Conservation (phyloP, 805 yeast species). For the Spathaspora arborariae region DNA sequence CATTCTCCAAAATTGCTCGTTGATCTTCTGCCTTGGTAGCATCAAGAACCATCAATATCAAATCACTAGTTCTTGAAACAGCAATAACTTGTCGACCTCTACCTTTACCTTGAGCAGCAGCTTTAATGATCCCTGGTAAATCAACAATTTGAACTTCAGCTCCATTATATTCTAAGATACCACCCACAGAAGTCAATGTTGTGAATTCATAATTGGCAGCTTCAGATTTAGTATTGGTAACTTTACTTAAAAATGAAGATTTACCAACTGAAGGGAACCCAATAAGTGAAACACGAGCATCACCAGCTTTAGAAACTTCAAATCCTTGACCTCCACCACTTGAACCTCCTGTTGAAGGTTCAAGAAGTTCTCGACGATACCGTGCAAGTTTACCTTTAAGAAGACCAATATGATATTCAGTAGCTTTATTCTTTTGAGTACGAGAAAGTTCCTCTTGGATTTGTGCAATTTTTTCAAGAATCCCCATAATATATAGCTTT, state of each 20-base stretch:
- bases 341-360: constrained; percentile 78
- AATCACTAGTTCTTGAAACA: constrained; percentile 91
- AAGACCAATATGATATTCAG: constrained; percentile 93
- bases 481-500: constrained; percentile 22
- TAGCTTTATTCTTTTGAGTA: constrained; percentile 96
- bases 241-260: constrained; percentile 81
- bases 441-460: constrained; percentile 92
- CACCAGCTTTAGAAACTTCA: constrained; percentile 93
- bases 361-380: constrained; percentile 84
- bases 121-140: constrained; percentile 94
- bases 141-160: constrained; percentile 98
- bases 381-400: constrained; percentile 93
- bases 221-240: constrained; percentile 91
- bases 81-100: constrained; percentile 96
- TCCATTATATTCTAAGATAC: constrained; percentile 90
- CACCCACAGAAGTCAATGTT: constrained; percentile 94
- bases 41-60: constrained; percentile 89
- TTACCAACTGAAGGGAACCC: constrained; percentile 99
- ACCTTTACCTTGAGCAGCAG: constrained; percentile 96
- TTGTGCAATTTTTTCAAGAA: constrained; percentile 70
- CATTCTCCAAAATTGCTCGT: constrained; percentile 79
- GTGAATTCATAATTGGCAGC: constrained; percentile 95
- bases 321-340: constrained; percentile 82
- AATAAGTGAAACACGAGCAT: constrained; percentile 90
- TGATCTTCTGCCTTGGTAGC: constrained; percentile 94